phyloP scores from a whole-genome alignment of 116 monocot species.

The Posidonia oceanica region DNA sequence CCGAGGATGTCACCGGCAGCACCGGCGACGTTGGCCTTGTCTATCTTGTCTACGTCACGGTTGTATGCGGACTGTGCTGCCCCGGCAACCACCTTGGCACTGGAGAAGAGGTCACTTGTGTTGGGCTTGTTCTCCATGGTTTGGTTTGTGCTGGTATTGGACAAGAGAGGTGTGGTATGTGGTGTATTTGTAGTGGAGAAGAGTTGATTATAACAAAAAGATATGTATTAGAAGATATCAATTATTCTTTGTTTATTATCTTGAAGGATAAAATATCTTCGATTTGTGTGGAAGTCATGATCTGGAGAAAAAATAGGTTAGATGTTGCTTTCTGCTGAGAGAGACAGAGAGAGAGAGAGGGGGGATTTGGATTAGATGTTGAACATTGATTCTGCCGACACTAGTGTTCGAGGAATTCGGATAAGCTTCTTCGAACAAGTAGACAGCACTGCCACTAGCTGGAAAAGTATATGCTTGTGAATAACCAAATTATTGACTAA shows the following conservation, averaged over 20 bases:
- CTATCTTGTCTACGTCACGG: conserved; percentile 23
- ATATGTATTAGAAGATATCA: too few relatives aligned
- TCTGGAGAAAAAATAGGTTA: neutral
- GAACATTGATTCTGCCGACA: too few relatives aligned
- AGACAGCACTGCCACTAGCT: too few relatives aligned
- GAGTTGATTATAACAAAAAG: neutral
- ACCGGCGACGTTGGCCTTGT: conserved; percentile 41
- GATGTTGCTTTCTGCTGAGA: neutral
- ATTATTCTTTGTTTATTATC: too few relatives aligned
- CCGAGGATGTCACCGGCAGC: conserved; percentile 48
- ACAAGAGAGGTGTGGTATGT: neutral
- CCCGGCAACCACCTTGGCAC: conserved; percentile 35
- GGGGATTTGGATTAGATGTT: too few relatives aligned
- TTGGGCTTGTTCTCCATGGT: neutral
- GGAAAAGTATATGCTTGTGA: too few relatives aligned
- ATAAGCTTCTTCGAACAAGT: too few relatives aligned
- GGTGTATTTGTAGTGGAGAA: neutral
- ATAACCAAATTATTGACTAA: too few relatives aligned
- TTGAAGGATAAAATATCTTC: neutral
- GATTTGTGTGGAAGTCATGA: neutral
- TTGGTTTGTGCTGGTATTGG: neutral
- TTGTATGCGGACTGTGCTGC: conserved; percentile 24
- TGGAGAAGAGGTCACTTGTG: conserved; percentile 17
- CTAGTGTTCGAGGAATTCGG: too few relatives aligned
- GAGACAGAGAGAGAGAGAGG: too few relatives aligned